A percentile compares a stretch with the other conserved stretches of the same genome.
phyloP scores from a whole-genome alignment of 2,329 filamentous ascomycete genomes.

The Coniochaeta sp. region DNA sequence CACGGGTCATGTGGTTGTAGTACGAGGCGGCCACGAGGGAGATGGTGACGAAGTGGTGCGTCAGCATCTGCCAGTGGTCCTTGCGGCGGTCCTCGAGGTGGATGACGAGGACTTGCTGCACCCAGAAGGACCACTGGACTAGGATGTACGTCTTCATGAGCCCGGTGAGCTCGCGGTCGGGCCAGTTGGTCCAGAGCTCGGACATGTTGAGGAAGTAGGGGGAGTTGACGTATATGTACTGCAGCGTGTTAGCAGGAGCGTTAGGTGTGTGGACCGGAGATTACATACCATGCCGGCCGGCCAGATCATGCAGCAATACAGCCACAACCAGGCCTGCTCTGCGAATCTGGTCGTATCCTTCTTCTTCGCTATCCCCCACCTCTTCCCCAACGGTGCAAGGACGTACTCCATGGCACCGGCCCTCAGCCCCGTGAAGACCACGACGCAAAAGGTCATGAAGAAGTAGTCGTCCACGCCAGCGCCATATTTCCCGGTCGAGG shows the following conservation, averaged over 20 bases:
- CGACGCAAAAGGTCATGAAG: slow-evolving; percentile 67
- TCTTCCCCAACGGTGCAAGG: slow-evolving; percentile 65
- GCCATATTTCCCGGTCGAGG: slow-evolving; percentile 56
- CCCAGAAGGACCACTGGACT: slow-evolving; percentile 79
- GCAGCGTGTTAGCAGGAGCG: slow-evolving; percentile 9
- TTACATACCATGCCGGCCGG: slow-evolving; percentile 71
- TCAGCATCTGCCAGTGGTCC: slow-evolving; percentile 87
- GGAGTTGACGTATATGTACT: slow-evolving; percentile 72
- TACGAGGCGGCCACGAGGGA: slow-evolving; percentile 71
- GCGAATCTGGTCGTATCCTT: slow-evolving; percentile 74
- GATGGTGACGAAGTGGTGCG: slow-evolving; percentile 80
- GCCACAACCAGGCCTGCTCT: slow-evolving; percentile 79
- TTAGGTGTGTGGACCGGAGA: too few species aligned
- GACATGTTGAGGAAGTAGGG: slow-evolving; percentile 67
- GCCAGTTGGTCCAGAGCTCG: slow-evolving; percentile 75
- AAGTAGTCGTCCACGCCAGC: slow-evolving; percentile 70
- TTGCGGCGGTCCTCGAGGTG: slow-evolving; percentile 85
- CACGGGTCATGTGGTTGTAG: slow-evolving; percentile 72
- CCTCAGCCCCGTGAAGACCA: slow-evolving; percentile 76
- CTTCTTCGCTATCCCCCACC: slow-evolving; percentile 60
- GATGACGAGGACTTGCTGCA: slow-evolving; percentile 84
- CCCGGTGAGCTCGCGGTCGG: slow-evolving; percentile 61
- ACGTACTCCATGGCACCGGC: slow-evolving; percentile 77
- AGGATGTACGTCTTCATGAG: slow-evolving; percentile 79
- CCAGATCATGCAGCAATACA: slow-evolving; percentile 77